Percentiles rank a stretch among this genome's conserved stretches.
Evolutionary conservation across 106 monocot genomes (phyloP).

Genomic region (Dendrobium officinale): DNA sequence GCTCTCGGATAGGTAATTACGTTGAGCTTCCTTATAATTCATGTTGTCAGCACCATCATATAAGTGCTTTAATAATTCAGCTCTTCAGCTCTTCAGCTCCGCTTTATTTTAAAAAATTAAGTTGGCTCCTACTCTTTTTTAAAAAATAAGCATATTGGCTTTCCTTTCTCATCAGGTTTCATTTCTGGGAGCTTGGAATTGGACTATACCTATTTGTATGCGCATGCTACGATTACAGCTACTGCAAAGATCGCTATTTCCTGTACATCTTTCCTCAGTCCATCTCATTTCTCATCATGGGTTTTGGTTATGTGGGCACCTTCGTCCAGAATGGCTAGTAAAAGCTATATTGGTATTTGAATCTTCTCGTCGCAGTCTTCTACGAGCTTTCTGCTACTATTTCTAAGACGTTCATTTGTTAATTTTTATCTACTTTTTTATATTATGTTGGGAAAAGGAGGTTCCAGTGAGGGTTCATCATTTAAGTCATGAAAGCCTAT

Average conservation of each 20-base stretch:
- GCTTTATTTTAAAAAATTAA: too few relatives aligned
- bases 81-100: too few relatives aligned
- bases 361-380: not conserved
- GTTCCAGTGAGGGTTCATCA: too few relatives aligned
- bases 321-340: not conserved
- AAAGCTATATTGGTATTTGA: not conserved
- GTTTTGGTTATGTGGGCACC: slow-evolving; percentile 14
- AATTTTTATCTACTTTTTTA: too few relatives aligned
- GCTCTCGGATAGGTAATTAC: slow-evolving; percentile 9
- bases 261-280: slow-evolving; percentile 15
- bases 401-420: too few relatives aligned
- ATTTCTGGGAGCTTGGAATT: slow-evolving; percentile 10
- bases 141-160: not conserved
- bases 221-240: slow-evolving; percentile 7
- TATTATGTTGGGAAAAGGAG: too few relatives aligned
- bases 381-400: not conserved
- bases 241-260: slow-evolving; percentile 3
- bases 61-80: not conserved
- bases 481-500: too few relatives aligned
- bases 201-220: slow-evolving; percentile 7
- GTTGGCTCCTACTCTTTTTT: too few relatives aligned
- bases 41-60: not conserved
- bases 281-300: slow-evolving; percentile 12
- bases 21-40: not conserved
- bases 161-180: slow-evolving; percentile 14